Evolutionary conservation across 306 rosid genomes (phyloP).

Genomic region (barrel medic (Medicago truncatula)): MtrunA17r5.0-ANR NC_053044.1:56464501-56465000

Average conservation of each 20-base stretch:
- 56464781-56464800: background rate
- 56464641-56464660: background rate
- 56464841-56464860: background rate
- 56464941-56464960: background rate
- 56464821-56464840: background rate
- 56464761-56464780: background rate
- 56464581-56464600: background rate
- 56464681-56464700: background rate
- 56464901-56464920: background rate
- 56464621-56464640: background rate
- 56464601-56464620: background rate
- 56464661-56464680: slow-evolving; percentile 15
- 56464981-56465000: background rate
- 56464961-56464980: background rate
- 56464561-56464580: background rate
- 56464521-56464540: slow-evolving; percentile 10
- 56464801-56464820: background rate
- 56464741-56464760: slow-evolving; percentile 22
- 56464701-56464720: background rate
- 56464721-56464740: background rate
- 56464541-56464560: background rate
- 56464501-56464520: slow-evolving; percentile 28
- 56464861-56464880: background rate
- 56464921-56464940: background rate
- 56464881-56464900: background rate